phyloP scores from a whole-genome alignment of 169 alveolate genomes.

The Plasmodium vivax region DNA sequence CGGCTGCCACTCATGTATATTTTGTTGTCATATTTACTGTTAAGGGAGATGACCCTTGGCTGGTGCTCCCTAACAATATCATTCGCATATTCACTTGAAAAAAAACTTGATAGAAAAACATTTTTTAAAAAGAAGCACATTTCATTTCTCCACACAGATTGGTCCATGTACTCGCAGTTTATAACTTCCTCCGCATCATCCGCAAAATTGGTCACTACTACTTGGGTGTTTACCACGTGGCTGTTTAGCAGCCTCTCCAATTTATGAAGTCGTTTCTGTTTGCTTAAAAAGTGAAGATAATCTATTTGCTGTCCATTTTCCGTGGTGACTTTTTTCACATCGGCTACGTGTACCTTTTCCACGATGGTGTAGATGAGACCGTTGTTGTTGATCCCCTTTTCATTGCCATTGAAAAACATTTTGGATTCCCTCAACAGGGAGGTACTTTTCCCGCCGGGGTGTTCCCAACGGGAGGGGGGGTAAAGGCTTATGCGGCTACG shows the following conservation, averaged over 20 bases:
- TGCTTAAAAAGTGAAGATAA: slow-evolving; percentile 19
- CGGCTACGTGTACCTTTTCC: slow-evolving; percentile 15
- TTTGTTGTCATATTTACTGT: slow-evolving; percentile 52
- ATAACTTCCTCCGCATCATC: slow-evolving; percentile 39
- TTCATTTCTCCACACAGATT: slow-evolving; percentile 20
- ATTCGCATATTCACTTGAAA: slow-evolving; percentile 22
- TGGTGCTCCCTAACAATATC: slow-evolving; percentile 24
- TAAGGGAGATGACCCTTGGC: slow-evolving; percentile 15
- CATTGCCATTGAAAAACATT: slow-evolving; percentile 30
- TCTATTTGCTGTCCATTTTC: slow-evolving; percentile 9
- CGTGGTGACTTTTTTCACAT: not conserved
- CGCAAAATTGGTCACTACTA: slow-evolving; percentile 55
- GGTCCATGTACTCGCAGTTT: slow-evolving; percentile 18
- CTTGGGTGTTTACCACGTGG: slow-evolving; percentile 26
- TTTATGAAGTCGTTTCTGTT: slow-evolving; percentile 14
- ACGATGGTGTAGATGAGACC: slow-evolving; percentile 29
- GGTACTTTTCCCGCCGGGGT: not conserved
- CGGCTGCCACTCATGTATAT: slow-evolving; percentile 24
- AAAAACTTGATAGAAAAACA: slow-evolving; percentile 45
- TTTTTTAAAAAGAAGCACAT: slow-evolving; percentile 10
- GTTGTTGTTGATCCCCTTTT: slow-evolving; percentile 20
- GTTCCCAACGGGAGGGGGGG: not conserved
- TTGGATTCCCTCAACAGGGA: not conserved
- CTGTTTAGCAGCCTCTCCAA: not conserved
- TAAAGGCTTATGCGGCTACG: not conserved